A percentile compares a stretch with the other conserved stretches of the same genome.
phyloP scores from a whole-genome alignment of 2,329 filamentous ascomycete species.

The Hypoxylon sp. region DNA sequence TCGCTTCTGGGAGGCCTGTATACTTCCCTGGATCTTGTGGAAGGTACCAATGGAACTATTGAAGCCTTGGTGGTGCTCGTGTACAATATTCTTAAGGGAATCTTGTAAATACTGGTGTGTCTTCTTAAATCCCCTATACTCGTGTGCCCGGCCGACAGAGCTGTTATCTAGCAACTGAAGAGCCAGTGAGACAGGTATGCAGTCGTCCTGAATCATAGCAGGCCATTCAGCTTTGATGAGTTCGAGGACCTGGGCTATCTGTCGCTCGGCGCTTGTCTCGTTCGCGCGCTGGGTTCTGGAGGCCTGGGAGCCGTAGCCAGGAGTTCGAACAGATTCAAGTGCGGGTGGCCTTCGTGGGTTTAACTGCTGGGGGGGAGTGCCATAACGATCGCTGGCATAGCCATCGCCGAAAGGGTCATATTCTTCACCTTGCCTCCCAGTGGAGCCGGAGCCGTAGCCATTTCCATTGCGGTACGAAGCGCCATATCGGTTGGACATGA shows the following conservation, averaged over 20 bases:
- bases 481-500: constrained; percentile 68
- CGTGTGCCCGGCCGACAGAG: constrained; percentile 91
- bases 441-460: constrained; percentile 62
- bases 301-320: constrained; percentile 46
- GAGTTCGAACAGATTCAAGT: constrained; percentile 51
- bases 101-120: constrained; percentile 92
- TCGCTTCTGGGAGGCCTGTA: constrained; percentile 87
- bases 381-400: constrained; percentile 62
- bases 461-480: constrained; percentile 59
- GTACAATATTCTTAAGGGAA: constrained; percentile 93
- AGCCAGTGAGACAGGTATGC: constrained; percentile 93
- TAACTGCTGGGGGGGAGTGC: constrained; percentile 51
- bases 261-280: constrained; percentile 66
- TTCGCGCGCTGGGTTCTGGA: constrained; percentile 47
- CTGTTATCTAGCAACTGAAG: constrained; percentile 94
- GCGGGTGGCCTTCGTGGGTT: constrained; percentile 54
- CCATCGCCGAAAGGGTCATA: constrained; percentile 66
- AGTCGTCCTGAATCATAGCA: constrained; percentile 89
- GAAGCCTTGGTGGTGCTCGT: constrained; percentile 99
- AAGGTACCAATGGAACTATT: constrained; percentile 99
- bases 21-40: constrained; percentile 96
- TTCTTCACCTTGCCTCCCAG: constrained; percentile 61
- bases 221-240: constrained; percentile 92
- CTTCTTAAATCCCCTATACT: constrained; percentile 86
- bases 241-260: constrained; percentile 77